phyloP scores from a whole-genome alignment of 2,329 filamentous ascomycete species.

The Macroventuria anomochaeta region DNA sequence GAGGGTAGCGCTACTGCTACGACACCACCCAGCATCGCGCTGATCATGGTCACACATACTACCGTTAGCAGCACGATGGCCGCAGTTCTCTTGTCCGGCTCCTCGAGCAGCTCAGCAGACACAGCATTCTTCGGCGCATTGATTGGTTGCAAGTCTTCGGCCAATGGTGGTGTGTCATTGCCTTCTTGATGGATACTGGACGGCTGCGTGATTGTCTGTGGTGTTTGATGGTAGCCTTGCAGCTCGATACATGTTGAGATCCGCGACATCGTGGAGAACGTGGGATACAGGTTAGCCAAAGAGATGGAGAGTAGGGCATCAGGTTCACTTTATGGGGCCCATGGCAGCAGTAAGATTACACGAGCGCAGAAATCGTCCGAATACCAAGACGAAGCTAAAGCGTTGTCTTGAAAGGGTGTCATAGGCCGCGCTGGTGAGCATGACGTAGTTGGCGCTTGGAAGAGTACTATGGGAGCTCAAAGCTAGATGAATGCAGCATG shows the following conservation, averaged over 20 bases:
- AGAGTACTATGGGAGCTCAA: neutral
- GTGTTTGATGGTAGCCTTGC: constrained; percentile 20
- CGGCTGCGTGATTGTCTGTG: constrained; percentile 21
- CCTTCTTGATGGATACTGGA: constrained; percentile 22
- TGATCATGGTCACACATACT: constrained; percentile 38
- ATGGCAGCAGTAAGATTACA: neutral
- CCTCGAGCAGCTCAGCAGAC: constrained; percentile 20
- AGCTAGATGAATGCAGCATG: constrained; percentile 5
- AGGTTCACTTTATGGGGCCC: neutral
- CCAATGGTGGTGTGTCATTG: constrained; percentile 8
- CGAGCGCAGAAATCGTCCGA: neutral
- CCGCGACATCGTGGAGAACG: constrained; percentile 29
- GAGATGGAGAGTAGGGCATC: neutral
- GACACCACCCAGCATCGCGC: constrained; percentile 45
- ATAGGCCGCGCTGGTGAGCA: neutral
- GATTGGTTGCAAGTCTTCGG: constrained; percentile 24
- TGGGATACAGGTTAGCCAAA: neutral
- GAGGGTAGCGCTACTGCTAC: constrained; percentile 53
- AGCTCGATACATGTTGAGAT: constrained; percentile 38
- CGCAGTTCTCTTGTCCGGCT: constrained; percentile 34
- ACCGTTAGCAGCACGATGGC: constrained; percentile 36
- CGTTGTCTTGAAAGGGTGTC: neutral
- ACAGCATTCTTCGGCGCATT: constrained; percentile 19
- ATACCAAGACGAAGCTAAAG: neutral
- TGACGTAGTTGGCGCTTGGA: constrained; percentile 5